A percentile compares a stretch with the other conserved stretches of the same genome.
These are phyloP conservation scores for Boletus pseudo-olivaceus DNA, from an alignment of 768 basidiomycete genomes.

Conservation along the genomic window DNA sequence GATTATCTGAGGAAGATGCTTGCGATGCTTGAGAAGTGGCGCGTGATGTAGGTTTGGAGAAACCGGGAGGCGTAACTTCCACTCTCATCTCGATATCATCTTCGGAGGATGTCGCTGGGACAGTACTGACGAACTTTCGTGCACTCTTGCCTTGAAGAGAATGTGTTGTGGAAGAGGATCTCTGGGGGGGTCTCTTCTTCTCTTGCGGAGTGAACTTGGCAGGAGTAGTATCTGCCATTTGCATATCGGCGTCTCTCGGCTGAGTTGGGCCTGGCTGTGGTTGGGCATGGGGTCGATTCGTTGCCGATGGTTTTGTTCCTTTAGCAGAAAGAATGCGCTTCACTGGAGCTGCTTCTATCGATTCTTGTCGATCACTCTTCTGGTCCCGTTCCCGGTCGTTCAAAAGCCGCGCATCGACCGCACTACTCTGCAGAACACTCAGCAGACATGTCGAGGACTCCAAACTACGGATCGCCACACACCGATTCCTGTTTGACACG, in stretches of 20 bases:
- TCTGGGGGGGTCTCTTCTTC: background rate
- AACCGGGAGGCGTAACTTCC: background rate
- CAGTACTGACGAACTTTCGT: background rate
- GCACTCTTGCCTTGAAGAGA: background rate
- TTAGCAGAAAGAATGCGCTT: background rate
- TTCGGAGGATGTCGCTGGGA: background rate
- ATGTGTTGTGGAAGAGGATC: background rate
- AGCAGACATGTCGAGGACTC: background rate
- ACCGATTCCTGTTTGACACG: conserved; percentile 10
- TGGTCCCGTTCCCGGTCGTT: background rate
- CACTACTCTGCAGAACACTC: conserved; percentile 6
- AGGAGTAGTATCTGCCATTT: background rate
- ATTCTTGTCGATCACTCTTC: background rate
- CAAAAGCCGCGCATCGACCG: background rate
- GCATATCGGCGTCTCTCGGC: background rate
- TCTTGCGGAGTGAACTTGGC: background rate
- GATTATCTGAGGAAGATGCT: background rate
- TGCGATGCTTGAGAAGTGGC: background rate
- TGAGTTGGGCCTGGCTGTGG: background rate
- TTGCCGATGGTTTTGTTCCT: background rate
- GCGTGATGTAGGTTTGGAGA: background rate
- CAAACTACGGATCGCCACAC: background rate
- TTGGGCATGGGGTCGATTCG: background rate
- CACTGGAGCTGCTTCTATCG: background rate
- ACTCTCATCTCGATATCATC: conserved; percentile 15